These are phyloP conservation scores for Colletotrichum tropicicola DNA, from an alignment of 2,329 filamentous ascomycete genomes.

Conservation along the genomic window DNA sequence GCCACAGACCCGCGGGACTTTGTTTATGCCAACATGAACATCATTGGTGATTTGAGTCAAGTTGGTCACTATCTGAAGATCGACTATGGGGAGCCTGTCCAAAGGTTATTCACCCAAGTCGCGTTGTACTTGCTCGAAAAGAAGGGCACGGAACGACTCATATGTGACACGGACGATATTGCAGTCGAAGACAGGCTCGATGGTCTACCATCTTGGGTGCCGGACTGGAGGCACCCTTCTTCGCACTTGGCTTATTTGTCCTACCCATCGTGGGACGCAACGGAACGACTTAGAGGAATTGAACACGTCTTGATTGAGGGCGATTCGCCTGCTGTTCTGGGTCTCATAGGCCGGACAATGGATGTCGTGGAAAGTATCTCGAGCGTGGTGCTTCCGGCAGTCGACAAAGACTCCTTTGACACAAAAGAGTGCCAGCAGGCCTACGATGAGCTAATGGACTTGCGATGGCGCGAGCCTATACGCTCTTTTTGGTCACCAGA, in stretches of 20 bases:
- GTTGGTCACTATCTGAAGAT: neutral
- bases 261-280: too few species aligned
- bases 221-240: conserved; percentile 1
- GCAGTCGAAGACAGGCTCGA: neutral
- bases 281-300: neutral
- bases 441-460: too few species aligned
- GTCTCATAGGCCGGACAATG: neutral
- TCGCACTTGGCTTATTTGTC: neutral
- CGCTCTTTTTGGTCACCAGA: too few species aligned
- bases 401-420: neutral
- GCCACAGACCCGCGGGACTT: conserved; percentile 8
- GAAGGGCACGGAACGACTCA: neutral
- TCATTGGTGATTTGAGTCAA: neutral
- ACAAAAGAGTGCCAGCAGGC: too few species aligned
- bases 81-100: neutral
- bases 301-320: neutral
- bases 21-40: conserved; percentile 4
- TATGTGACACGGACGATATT: neutral
- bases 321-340: neutral
- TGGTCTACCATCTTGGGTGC: conserved; percentile 1
- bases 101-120: neutral
- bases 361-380: neutral
- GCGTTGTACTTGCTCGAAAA: conserved; percentile 1
- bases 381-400: neutral
- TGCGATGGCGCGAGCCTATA: too few species aligned